These are phyloP conservation scores for Annona cherimola DNA, from an alignment of 164 flowering plant genomes.

Conservation along the genomic window DNA sequence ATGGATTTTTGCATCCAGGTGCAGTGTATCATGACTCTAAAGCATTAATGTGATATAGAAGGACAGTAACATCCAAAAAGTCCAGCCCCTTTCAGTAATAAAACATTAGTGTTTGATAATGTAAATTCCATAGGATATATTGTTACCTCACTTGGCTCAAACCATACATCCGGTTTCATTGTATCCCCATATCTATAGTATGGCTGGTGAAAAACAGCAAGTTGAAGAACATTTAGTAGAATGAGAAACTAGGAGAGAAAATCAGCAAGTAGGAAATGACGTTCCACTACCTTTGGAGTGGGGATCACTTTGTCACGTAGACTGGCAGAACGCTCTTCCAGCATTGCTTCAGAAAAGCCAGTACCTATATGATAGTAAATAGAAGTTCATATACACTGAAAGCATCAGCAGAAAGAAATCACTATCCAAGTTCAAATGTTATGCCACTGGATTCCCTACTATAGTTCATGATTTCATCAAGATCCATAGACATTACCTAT, in stretches of 20 bases:
- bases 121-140: background rate
- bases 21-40: too few relatives aligned
- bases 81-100: too few relatives aligned
- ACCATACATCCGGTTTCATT: conserved; percentile 92
- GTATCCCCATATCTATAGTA: conserved; percentile 71
- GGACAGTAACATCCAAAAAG: too few relatives aligned
- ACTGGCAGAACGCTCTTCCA: conserved; percentile 85
- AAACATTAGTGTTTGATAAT: background rate
- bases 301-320: conserved; percentile 73
- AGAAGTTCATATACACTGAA: conserved; percentile 1
- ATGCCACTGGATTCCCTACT: background rate
- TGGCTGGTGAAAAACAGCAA: conserved; percentile 39
- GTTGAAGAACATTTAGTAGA: background rate
- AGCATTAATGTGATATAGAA: too few relatives aligned
- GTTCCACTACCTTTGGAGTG: conserved; percentile 55
- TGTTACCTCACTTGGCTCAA: conserved; percentile 87
- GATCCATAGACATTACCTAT: conserved; percentile 47
- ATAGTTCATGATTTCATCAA: background rate
- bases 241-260: background rate
- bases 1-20: too few relatives aligned
- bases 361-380: conserved; percentile 50
- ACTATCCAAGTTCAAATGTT: background rate
- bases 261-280: background rate
- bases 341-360: conserved; percentile 84
- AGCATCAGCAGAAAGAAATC: background rate